Percentiles rank a stretch among this genome's conserved stretches.
Evolutionary conservation across 345 rosid species (phyloP).

Genomic region (Heritiera littoralis): DNA sequence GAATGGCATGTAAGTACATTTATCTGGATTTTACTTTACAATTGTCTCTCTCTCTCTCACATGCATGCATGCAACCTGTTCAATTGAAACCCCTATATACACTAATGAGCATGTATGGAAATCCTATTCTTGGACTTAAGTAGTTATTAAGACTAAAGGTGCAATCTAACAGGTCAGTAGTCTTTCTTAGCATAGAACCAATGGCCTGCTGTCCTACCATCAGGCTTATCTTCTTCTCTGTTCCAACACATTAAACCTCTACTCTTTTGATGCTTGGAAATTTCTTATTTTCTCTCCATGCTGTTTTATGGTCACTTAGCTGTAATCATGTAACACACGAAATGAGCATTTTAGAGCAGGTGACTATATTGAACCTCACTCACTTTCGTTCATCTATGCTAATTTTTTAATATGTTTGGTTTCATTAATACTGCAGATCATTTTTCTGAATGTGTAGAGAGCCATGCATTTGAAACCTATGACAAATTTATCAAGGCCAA

Average conservation of each 20-base stretch:
- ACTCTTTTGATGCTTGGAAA: neutral
- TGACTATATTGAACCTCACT: neutral
- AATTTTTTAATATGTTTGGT: conserved; percentile 20
- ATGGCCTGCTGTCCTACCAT: neutral
- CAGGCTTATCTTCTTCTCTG: neutral
- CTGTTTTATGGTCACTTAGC: neutral
- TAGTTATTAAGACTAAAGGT: neutral
- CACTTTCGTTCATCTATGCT: neutral
- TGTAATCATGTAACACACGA: neutral
- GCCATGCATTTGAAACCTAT: conserved; percentile 89
- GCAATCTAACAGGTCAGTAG: neutral
- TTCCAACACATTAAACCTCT: neutral
- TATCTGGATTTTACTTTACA: conserved; percentile 9
- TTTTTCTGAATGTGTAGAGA: conserved; percentile 92
- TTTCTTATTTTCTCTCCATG: neutral
- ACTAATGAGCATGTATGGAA: neutral
- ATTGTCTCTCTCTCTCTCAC: neutral
- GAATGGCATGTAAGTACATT: conserved; percentile 91
- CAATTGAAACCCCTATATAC: neutral
- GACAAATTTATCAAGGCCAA: conserved; percentile 85
- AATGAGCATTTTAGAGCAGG: neutral
- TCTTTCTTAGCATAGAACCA: conserved; percentile 4
- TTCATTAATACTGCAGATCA: conserved; percentile 61
- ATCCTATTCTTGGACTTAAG: conserved; percentile 12
- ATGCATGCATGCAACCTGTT: neutral